Conservation (phyloP, 768 basidiomycete species). For the Lactarius tabidus region DNA sequence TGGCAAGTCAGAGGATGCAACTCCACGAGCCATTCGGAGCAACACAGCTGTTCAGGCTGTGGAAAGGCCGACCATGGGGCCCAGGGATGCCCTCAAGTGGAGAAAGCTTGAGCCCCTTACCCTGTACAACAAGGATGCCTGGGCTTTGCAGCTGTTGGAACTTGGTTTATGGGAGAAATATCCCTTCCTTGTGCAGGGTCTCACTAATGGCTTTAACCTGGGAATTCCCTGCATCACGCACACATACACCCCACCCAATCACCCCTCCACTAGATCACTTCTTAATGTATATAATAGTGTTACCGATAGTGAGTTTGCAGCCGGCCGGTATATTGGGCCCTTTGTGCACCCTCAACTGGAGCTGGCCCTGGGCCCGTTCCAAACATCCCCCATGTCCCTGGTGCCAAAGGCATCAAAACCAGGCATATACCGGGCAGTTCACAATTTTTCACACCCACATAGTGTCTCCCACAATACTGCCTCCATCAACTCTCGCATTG, state of each 20-base stretch:
- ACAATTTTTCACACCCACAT: conserved; percentile 38
- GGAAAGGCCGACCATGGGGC: too few species aligned
- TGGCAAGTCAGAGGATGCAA: too few species aligned
- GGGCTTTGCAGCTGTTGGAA: too few species aligned
- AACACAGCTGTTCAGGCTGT: too few species aligned
- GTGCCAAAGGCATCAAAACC: conserved; percentile 37
- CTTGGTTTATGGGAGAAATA: too few species aligned
- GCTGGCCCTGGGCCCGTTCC: conserved; percentile 36
- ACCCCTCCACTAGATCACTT: conserved; percentile 24
- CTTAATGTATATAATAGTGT: conserved; percentile 24
- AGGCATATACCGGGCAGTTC: conserved; percentile 34
- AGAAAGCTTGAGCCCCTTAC: too few species aligned
- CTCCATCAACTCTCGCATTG: too few species aligned
- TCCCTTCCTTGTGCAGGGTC: conserved; percentile 28
- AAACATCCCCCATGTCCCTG: conserved; percentile 21
- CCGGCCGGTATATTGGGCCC: conserved; percentile 30
- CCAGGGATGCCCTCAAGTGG: too few species aligned
- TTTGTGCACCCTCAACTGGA: conserved; percentile 28
- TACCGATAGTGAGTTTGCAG: conserved; percentile 16
- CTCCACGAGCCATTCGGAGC: too few species aligned
- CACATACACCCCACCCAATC: conserved; percentile 35
- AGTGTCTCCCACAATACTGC: too few species aligned
- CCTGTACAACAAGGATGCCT: too few species aligned
- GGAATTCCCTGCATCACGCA: conserved; percentile 33
- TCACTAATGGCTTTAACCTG: conserved; percentile 35